Conservation (phyloP, 2,329 filamentous ascomycete genomes). For the Elsinoe perseae region DNA sequence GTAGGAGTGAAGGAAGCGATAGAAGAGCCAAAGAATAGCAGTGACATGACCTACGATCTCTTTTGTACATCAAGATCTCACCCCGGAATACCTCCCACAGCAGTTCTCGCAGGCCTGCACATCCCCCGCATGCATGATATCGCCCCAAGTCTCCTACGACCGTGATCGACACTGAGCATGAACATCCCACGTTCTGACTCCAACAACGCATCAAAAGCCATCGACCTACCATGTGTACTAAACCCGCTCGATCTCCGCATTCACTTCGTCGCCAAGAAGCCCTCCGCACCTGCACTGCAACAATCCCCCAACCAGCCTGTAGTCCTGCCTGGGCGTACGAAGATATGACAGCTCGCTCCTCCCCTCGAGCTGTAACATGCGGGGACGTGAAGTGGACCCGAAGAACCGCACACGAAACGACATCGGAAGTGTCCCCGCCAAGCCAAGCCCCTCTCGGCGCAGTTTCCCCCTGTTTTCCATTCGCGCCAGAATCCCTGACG, state of each 20-base stretch:
- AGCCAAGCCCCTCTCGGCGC: constrained; percentile 1
- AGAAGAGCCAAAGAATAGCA: neutral
- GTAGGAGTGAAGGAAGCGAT: neutral
- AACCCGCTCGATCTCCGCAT: neutral
- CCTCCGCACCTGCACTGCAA: neutral
- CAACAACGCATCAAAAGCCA: no score
- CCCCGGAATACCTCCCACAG: constrained; percentile 12
- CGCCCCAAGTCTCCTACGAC: constrained; percentile 4
- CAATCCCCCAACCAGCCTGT: neutral
- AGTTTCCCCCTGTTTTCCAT: no score
- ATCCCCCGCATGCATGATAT: constrained; percentile 4
- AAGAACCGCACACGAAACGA: neutral
- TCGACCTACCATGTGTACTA: neutral
- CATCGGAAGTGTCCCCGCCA: neutral
- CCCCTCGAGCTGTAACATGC: neutral
- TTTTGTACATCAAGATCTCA: neutral
- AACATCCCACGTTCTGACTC: neutral
- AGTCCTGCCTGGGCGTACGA: constrained; percentile 1
- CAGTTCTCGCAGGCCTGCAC: neutral
- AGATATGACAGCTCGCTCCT: neutral
- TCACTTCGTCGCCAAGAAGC: neutral
- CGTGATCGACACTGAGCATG: neutral
- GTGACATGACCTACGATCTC: neutral
- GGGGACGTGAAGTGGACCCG: neutral
- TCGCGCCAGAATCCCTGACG: no score